Base-by-base conservation (phyloP, 192 early-diverging fungal species). In the Gryganskiella cystojenkinii region DNA sequence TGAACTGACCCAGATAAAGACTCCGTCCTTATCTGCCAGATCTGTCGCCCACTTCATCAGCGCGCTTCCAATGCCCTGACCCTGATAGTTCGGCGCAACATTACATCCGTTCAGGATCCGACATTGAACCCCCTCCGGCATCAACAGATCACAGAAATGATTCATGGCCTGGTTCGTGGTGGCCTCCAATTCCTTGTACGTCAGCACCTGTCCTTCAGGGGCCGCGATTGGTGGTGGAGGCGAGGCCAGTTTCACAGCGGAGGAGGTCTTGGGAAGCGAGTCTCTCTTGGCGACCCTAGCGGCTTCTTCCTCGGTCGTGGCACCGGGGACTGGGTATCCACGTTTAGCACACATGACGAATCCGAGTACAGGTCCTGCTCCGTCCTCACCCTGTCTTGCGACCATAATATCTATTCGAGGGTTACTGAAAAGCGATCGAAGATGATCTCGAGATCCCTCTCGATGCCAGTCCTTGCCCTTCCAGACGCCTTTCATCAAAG, bases 31-130 rank as follows among this genome's bases (percentile, higher is more conserved):
- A 35, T 61, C 60, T 24, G 28, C 60, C 3, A 20, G 25, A 27
- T 49, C 45, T 30, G 60, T 61, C 25, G 17, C 46, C 60, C 60
- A 61, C 30, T 33, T 61, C 60, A 61, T 61, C 60, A 61, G 49
- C 1, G 60, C 46, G 17, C 27, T 33, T n/a, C 60, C 60, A 33
- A 61, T 45, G 9, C 60, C 60, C 22, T 61, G 60, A 19, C 60
- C 60, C n/a, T 61, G 60, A 24, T 34, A 61, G 5, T 20, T 30
- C 25, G 57, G 43, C 40, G 57, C 57, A 42, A 59, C 40, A 42
- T 25, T 59, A 4, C 17, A 59, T n/a, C 57, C 57, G 57, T 44
- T 9, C 40, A 59, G 42, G 42, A 44, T 7, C 27, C 42, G 57
- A 44, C 42, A 59, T 59, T 59, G 57, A 44, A 22, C 19, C 57